Evolutionary conservation across 306 rosid genomes (phyloP).

Genomic region (Potentilla sterilis): DNA sequence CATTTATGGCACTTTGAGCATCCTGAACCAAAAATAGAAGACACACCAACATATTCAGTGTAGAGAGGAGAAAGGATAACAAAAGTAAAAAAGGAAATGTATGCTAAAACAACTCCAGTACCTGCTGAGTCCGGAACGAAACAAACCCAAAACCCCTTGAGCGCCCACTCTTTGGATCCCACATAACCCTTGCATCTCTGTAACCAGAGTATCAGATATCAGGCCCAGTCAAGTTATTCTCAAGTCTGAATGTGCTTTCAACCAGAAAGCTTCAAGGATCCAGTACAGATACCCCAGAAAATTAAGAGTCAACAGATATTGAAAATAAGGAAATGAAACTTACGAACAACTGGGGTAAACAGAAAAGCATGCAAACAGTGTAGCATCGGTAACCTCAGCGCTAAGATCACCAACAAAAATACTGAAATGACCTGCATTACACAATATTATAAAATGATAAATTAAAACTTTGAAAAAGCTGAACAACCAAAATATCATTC

Average conservation of each 20-base stretch:
- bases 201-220: conserved; percentile 23
- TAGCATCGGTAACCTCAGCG: conserved; percentile 93
- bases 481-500: not conserved
- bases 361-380: conserved; percentile 82
- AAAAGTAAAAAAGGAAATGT: conserved; percentile 1
- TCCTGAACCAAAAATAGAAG: conserved; percentile 53
- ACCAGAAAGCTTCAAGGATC: not conserved
- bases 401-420: conserved; percentile 97
- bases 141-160: conserved; percentile 97
- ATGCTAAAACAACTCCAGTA: conserved; percentile 21
- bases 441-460: conserved; percentile 17
- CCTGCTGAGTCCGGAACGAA: conserved; percentile 86
- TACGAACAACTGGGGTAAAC: conserved; percentile 83
- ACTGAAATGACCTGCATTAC: conserved; percentile 70
- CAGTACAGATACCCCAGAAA: not conserved
- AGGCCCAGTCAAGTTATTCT: conserved; percentile 10
- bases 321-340: conserved; percentile 31
- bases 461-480: not conserved
- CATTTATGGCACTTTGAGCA: conserved; percentile 90
- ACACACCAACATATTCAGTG: not conserved
- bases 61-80: not conserved
- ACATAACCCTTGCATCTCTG: conserved; percentile 98
- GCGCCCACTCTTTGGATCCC: conserved; percentile 95
- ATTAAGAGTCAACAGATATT: not conserved
- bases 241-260: conserved; percentile 4